Base-by-base conservation (phyloP, 169 alveolate genomes). In the Pseudocohnilembus persalinus region DNA sequence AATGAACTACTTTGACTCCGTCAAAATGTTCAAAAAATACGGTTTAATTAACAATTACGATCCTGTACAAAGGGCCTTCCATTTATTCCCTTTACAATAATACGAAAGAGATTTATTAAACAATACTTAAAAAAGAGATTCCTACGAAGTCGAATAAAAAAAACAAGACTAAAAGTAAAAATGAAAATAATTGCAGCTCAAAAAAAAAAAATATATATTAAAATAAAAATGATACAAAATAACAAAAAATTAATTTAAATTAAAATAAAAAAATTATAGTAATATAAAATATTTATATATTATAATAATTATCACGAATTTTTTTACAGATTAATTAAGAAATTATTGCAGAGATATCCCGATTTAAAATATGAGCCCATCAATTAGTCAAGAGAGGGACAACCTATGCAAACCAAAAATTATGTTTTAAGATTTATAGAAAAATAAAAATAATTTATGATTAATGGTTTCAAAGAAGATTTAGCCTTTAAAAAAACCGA, bases 1-100 rank as follows among this genome's bases (percentile, higher is more conserved):
- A 34, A 79, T 79, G 84, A 73, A 79, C 20, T 79, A 73, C 75
- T 79, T 68, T 68, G 84, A 79, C 49, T 79, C 84, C 84, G 30
- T 79, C 26, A 79, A 73, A 79, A 34, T 34, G 35, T 79, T 79
- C 49, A 79, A 79, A 49, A 79, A 79, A 72, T 79, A 79, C 49
- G 64, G 64, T 49, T 64, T 79, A 28, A 68, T 79, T n/a, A 75
- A 79, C 4, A 11, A 4, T 63, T 79, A 79, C 35, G 63, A 79
- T 33, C 75, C 35, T 29, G 74, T 34, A 30, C 76, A 79, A 28
- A n/a, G 84, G 29, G 32, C 31, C 31, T 72, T 79, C 76, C 84
- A 79, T 79, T 49, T 79, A 25, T 79, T 79, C 76, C 84, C 84
- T 79, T 73, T 73, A 27, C 29, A 29, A 24, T 29, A 49, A n/a